Evolutionary conservation across 441 rosid genomes (phyloP).

Genomic region (Francoa sonchifolia): DNA sequence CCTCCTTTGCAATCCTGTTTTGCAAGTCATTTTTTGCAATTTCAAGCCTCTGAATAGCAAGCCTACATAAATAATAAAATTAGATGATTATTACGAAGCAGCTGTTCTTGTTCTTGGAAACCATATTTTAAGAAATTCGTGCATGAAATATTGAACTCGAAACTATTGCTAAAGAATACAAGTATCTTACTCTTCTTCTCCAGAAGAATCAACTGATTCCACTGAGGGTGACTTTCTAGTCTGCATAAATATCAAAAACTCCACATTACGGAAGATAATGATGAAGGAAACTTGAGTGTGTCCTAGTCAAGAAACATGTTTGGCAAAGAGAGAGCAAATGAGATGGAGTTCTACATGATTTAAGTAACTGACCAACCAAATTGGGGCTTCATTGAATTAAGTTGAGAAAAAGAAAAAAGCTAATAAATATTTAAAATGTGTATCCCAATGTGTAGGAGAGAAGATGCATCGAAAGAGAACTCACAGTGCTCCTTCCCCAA

Average conservation of each 20-base stretch:
- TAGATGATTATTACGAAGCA: too few relatives aligned
- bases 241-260: constrained; percentile 33
- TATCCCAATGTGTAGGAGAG: constrained; percentile 6
- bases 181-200: constrained; percentile 91
- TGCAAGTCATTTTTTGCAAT: constrained; percentile 81
- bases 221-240: constrained; percentile 68
- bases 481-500: constrained; percentile 87
- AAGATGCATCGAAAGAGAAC: constrained; percentile 21
- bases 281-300: too few relatives aligned
- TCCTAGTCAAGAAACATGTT: too few relatives aligned
- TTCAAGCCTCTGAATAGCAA: constrained; percentile 96
- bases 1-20: constrained; percentile 94
- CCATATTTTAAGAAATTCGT: too few relatives aligned
- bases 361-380: background rate
- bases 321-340: too few relatives aligned
- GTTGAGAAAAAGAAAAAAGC: background rate
- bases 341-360: too few relatives aligned
- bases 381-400: too few relatives aligned
- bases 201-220: constrained; percentile 91
- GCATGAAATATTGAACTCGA: background rate
- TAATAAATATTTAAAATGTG: background rate
- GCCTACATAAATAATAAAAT: constrained; percentile 30
- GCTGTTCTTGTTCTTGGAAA: too few relatives aligned
- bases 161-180: background rate
- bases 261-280: too few relatives aligned